A percentile compares a stretch with the other conserved stretches of the same genome.
phyloP scores from a whole-genome alignment of 345 rosid genomes.

The Adansonia digitata region DNA sequence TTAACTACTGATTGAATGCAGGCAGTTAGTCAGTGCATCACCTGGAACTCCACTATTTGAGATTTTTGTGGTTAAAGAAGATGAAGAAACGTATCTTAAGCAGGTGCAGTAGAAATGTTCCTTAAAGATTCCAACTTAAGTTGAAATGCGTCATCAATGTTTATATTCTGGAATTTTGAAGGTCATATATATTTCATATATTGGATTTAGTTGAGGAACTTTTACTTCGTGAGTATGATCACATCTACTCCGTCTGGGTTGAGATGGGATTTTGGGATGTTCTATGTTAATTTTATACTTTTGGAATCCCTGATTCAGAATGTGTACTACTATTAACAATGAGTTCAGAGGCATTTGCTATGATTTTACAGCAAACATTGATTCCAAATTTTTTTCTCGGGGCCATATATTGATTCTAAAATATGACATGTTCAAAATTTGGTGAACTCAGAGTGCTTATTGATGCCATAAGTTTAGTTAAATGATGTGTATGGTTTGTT shows the following conservation, averaged over 20 bases:
- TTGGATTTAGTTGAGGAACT: neutral
- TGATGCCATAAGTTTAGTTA: neutral
- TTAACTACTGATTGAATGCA: conserved; percentile 34
- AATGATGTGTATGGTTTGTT: neutral
- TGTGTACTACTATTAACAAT: neutral
- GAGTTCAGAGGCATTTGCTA: neutral
- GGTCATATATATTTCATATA: neutral
- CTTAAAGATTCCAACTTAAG: conserved; percentile 11
- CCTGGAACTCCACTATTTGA: conserved; percentile 93
- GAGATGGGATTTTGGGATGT: neutral
- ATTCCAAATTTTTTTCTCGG: neutral
- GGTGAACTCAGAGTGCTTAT: neutral
- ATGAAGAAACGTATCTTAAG: conserved; percentile 57
- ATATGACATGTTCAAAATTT: neutral
- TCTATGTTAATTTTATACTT: neutral
- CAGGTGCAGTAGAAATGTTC: conserved; percentile 45
- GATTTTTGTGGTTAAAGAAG: conserved; percentile 79
- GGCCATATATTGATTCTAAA: neutral
- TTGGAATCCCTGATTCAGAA: neutral
- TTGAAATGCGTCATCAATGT: neutral
- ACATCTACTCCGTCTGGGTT: neutral
- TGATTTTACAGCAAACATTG: neutral
- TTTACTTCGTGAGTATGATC: neutral
- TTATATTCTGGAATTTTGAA: neutral
- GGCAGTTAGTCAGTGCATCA: conserved; percentile 76